Conservation (phyloP, 371 early-diverging fungal species). For the Sporodiniella umbellata region DNA sequence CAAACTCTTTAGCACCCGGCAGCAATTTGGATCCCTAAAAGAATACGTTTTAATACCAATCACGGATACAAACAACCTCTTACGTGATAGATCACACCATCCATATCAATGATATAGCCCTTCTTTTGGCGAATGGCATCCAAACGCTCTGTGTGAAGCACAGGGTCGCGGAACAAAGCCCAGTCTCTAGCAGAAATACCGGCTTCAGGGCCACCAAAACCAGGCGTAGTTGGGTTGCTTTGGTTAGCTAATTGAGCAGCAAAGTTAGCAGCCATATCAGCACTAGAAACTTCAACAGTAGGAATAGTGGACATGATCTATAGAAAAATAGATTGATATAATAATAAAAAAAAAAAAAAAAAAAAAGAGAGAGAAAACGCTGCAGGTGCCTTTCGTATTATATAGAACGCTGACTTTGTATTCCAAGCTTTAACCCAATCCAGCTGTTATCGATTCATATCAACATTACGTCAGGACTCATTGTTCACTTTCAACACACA, state of each 20-base stretch:
- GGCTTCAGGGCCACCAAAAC: slow-evolving; percentile 7
- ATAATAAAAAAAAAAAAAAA: not conserved
- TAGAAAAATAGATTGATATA: not conserved
- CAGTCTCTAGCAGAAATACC: slow-evolving; percentile 32
- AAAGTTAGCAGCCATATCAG: slow-evolving; percentile 23
- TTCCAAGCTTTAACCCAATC: not conserved
- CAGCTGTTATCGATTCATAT: slow-evolving; percentile 1
- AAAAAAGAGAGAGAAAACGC: too few relatives aligned
- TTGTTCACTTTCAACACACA: not conserved
- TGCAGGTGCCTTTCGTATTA: too few relatives aligned
- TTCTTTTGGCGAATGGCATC: slow-evolving; percentile 57
- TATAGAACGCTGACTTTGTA: not conserved
- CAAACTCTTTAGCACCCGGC: slow-evolving; percentile 66
- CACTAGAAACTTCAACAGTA: slow-evolving; percentile 10
- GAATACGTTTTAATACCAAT: too few relatives aligned
- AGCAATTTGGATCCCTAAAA: slow-evolving; percentile 49
- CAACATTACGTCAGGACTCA: not conserved
- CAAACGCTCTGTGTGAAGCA: slow-evolving; percentile 45
- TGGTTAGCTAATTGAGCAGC: slow-evolving; percentile 17
- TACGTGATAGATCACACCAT: slow-evolving; percentile 70
- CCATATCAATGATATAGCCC: slow-evolving; percentile 68
- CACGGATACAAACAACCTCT: slow-evolving; percentile 13
- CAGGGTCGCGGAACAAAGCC: slow-evolving; percentile 42
- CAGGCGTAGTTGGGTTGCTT: slow-evolving; percentile 1
- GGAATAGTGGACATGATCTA: slow-evolving; percentile 1